A percentile compares a stretch with the other conserved stretches of the same genome.
Conservation (phyloP, 768 basidiomycete genomes). For the Suillus subalutaceus region DNA sequence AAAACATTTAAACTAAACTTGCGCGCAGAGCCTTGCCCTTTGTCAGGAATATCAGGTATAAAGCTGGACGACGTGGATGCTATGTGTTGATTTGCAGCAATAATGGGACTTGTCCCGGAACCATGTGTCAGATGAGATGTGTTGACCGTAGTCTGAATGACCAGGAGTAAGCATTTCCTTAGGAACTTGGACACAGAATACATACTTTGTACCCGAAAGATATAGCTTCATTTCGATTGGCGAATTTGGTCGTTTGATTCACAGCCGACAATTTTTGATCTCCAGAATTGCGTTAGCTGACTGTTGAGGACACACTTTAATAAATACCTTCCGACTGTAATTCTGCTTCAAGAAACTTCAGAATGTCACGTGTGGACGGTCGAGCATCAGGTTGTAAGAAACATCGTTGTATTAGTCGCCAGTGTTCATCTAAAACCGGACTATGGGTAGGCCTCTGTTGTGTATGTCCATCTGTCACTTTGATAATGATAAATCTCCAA, state of each 20-base stretch:
- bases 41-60: neutral
- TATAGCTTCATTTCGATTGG: neutral
- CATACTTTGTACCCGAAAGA: neutral
- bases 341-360: neutral
- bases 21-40: neutral
- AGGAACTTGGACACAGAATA: neutral
- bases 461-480: neutral
- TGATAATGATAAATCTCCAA: neutral
- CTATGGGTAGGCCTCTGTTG: neutral
- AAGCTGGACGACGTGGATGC: neutral
- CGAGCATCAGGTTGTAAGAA: neutral
- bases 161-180: neutral
- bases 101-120: neutral
- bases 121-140: neutral
- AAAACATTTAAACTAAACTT: neutral
- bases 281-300: neutral
- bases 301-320: neutral
- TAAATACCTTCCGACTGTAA: neutral
- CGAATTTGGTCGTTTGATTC: neutral
- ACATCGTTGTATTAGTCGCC: conserved; percentile 4
- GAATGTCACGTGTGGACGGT: neutral
- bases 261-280: neutral
- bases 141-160: neutral
- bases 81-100: neutral
- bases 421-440: neutral